These are phyloP conservation scores for Cyberlindnera saturnus DNA, from an alignment of 805 yeast species.

Conservation along the genomic window DNA sequence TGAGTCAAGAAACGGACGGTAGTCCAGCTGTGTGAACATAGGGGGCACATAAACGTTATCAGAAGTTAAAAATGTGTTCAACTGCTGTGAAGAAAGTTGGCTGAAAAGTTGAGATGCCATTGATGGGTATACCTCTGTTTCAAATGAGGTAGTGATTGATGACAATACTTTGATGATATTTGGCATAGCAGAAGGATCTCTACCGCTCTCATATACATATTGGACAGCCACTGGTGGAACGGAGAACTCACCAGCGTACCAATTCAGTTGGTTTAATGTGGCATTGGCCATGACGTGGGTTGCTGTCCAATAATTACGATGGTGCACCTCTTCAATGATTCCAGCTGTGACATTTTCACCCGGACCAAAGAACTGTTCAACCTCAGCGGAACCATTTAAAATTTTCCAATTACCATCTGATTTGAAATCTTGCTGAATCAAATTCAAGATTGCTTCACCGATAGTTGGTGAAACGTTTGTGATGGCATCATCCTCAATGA, in stretches of 20 bases:
- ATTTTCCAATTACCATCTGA: conserved; percentile 35
- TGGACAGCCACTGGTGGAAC: conserved; percentile 35
- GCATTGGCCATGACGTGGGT: conserved; percentile 42
- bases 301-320: conserved; percentile 59
- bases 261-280: conserved; percentile 7
- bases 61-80: conserved; percentile 16
- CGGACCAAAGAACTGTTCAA: conserved; percentile 17
- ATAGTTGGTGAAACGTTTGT: conserved; percentile 17
- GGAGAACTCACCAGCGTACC: conserved; percentile 1
- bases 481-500: conserved; percentile 27
- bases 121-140: conserved; percentile 10
- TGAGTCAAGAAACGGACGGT: conserved; percentile 43
- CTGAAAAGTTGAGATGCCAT: conserved; percentile 26
- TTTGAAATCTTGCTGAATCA: conserved; percentile 2
- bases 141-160: conserved; percentile 29
- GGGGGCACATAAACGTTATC: conserved; percentile 25
- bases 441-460: conserved; percentile 21
- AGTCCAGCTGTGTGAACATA: conserved; percentile 34
- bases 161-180: conserved; percentile 40
- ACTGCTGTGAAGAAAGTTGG: conserved; percentile 21
- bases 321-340: conserved; percentile 39
- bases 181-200: conserved; percentile 50
- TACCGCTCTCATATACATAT: conserved; percentile 53
- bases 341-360: conserved; percentile 28
- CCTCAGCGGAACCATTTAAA: conserved; percentile 20